Base-by-base conservation (phyloP, 768 basidiomycete species). In the Leccinum uliginosum region DNA sequence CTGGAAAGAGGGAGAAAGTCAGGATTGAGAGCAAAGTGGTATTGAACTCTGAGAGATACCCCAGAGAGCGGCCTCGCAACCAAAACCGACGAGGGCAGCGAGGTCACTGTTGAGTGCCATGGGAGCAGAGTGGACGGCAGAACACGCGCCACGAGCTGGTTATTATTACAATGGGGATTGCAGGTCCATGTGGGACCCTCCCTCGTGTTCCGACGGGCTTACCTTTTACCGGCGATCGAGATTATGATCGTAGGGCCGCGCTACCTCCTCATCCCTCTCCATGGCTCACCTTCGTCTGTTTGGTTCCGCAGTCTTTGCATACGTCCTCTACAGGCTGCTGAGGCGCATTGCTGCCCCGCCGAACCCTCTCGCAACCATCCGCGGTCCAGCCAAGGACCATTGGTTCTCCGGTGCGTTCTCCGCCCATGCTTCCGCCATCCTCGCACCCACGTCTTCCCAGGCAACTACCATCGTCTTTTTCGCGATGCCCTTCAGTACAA, bases 21-120 rank as follows among this genome's bases (percentile, higher is more conserved):
- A 11, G 15, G 27, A 38, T 38, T 38, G 35, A n/a, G 35, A 17
- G 12, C 17, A 17, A 40, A 17, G 17, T 17, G 7, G 8, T 17
- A 38, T 38, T n/a, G 34, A 34, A 34, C 34, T 34, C 15, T 15
- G 34, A 43, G 0, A 57, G 61, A 34, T 30, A 74, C 76, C 76
- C 64, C 72, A 77, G 14, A 75, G 59, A 15, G 65, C 65, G 0
- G 72, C 65, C 57, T 77, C 76, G 58, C 68, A 73, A 3, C 55
- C 69, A 50, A 76, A 76, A 24, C 75, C 75, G 46, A 75, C 64
- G 49, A 77, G 58, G 12, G 72, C 69, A 34, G 75, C 68, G 2
- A 75, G 15, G 52, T 75, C 69, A 15, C 57, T 62, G 1, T 62
- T 54, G 43, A 74, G 68, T 21, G 30, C 35, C 69, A 72, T 73